Base-by-base conservation (phyloP, 129 eudicot species). In the Rutidosis leptorrhynchoides region DNA sequence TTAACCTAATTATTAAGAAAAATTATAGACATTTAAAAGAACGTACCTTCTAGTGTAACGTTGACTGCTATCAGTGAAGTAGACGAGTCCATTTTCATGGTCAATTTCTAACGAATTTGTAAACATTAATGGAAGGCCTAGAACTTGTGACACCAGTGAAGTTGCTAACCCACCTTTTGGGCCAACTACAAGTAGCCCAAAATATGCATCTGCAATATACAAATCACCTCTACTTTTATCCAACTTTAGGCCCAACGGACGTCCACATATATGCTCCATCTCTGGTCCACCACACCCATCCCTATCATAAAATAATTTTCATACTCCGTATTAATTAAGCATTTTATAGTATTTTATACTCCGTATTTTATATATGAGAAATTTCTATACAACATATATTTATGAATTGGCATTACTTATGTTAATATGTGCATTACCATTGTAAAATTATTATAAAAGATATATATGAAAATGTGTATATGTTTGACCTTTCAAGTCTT, bases 201-300 rank as follows among this genome's bases (percentile, higher is more conserved):
- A 75, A 78, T 89, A 88, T 15, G 98, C 95, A 73, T 93, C 98
- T 2, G 90, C 83, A 24, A 89, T 84, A 26, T 85, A 93, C n/a
- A 93, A 85, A n/a, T 78, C 66, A 5, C 88, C 89, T 3, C 79
- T 89, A 21, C 37, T 80, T 33, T 80, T 43, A 30, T 89, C 74
- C 63, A 89, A 84, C 26, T 82, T 67, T 35, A 89, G 80, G 73
- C 98, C 98, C 68, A 88, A 77, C 51, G 98, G 95, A 17, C 98
- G 81, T 37, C 98, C 98, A 77, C 96, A 88, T 21, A 78, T 59
- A 49, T 82, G 83, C 76, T 92, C 98, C 82, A 63, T 70, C 37
- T 72, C 76, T 21, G 81, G 86, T 45, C 77, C 81, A 76, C 65
- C 76, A 78, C 94, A 86, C 30, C 71, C 72, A 40, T 79, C 63